Conservation (phyloP, 495 filamentous ascomycete species). For the Astrothelium macrocarpum region DNA sequence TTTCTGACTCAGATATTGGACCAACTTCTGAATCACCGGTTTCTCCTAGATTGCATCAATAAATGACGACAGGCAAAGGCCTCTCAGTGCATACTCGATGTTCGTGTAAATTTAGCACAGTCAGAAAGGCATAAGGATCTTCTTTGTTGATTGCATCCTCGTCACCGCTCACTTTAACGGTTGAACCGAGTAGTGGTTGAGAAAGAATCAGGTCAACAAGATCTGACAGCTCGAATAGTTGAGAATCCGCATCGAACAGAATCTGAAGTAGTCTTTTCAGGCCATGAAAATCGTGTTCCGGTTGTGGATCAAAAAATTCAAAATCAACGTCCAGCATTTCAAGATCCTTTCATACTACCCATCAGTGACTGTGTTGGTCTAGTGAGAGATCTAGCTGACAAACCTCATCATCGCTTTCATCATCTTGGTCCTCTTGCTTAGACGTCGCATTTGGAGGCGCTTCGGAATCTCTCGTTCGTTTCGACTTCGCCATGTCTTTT, state of each 20-base stretch:
- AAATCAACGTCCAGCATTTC: slow-evolving; percentile 94
- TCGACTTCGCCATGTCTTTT: too few species aligned
- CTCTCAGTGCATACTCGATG: slow-evolving; percentile 43
- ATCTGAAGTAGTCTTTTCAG: slow-evolving; percentile 84
- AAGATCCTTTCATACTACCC: slow-evolving; percentile 72
- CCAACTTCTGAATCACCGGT: slow-evolving; percentile 57
- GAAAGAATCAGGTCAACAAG: slow-evolving; percentile 81
- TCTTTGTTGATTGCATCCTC: slow-evolving; percentile 41
- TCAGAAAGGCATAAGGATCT: slow-evolving; percentile 91
- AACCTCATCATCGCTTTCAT: too few species aligned
- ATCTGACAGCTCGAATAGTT: slow-evolving; percentile 75
- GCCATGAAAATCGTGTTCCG: slow-evolving; percentile 87
- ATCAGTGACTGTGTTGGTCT: too few species aligned
- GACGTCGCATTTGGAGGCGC: too few species aligned
- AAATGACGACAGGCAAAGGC: not conserved
- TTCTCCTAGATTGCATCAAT: slow-evolving; percentile 44
- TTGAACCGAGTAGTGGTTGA: slow-evolving; percentile 82
- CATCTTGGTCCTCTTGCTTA: too few species aligned
- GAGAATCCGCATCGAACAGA: slow-evolving; percentile 80
- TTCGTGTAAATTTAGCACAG: slow-evolving; percentile 73
- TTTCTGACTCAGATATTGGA: slow-evolving; percentile 59
- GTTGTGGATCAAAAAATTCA: slow-evolving; percentile 94
- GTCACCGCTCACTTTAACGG: slow-evolving; percentile 89
- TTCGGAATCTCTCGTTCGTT: too few species aligned
- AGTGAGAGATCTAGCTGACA: too few species aligned